Evolutionary conservation across 495 filamentous ascomycete genomes (phyloP), one percentile per base, ranked within the genome.

Genomic region (Podospora tetraspora): DNA sequence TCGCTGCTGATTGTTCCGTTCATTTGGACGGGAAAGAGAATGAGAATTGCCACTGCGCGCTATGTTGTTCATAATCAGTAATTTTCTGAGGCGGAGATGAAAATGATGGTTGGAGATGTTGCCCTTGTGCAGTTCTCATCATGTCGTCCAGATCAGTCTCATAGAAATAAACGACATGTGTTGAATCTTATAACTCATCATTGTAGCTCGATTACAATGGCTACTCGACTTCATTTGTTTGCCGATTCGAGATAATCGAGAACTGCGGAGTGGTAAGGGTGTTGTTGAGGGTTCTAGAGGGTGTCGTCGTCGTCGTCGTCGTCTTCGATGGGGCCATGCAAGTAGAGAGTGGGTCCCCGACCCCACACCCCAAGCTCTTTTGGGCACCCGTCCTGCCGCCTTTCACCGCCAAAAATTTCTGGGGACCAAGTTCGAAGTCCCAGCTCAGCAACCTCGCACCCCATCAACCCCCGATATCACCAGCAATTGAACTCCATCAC

Each of bases 401-500:
- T 12, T 21, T 65, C 66, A 78, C 76, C 76, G 76, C 76, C 76
- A 78, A 78, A 78, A 78, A 73, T 74, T 74, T 76, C 74, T 75
- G 72, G 72, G 67, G 60, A 72, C 57, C 19, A 34, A n/a, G 43
- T 61, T n/a, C 11, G 19, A n/a, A 19, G 24, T 52, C 58, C 56
- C 61, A 25, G 37, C 27, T n/a, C 32, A 62, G 24, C 23, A 34
- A 56, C 66, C 59, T 61, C 23, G 30, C 52, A 57, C n/a, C n/a
- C 56, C 66, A 60, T 30, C 61, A 30, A 22, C 25, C 13, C 13
- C 34, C 25, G 8, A 43, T 52, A 66, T 37, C 37, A 56, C 12
- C 12, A 29, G 29, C 61, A 69, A 73, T 68, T 61, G 57, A 25
- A 65, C 59, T 25, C 29, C 66, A 59, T 58, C 57, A 71, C n/a